Evolutionary conservation across 176 grass and related monocot genomes (phyloP).

Genomic region (Bolboschoenus planiculmis): DNA sequence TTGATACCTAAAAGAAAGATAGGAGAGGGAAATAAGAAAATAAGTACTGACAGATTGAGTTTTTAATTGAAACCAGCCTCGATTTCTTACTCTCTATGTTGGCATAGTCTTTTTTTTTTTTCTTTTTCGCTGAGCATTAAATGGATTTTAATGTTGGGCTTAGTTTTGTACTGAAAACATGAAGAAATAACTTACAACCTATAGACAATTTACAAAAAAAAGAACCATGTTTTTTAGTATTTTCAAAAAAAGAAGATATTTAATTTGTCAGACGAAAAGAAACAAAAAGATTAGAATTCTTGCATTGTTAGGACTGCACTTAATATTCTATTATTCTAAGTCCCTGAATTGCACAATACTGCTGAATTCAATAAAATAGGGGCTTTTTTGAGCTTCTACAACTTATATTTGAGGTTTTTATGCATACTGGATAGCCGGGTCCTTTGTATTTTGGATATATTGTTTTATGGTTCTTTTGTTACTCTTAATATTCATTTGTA

Average conservation of each 20-base stretch:
- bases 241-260: too few species aligned
- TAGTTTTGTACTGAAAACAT: background rate
- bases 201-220: background rate
- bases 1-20: background rate
- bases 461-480: background rate
- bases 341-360: background rate
- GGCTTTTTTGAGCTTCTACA: background rate
- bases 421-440: background rate
- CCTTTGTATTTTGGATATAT: slow-evolving; percentile 11
- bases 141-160: background rate
- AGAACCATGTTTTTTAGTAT: background rate
- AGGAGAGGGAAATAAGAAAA: background rate
- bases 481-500: slow-evolving; percentile 32
- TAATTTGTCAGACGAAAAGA: too few species aligned
- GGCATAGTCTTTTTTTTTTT: background rate
- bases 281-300: background rate
- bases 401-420: background rate
- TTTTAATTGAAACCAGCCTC: background rate
- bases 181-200: background rate
- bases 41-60: background rate
- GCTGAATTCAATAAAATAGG: background rate
- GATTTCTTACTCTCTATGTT: background rate
- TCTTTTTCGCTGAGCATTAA: background rate
- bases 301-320: background rate
- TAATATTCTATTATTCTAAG: background rate